Percentiles rank a stretch among this genome's conserved stretches.
phyloP scores from a whole-genome alignment of 768 basidiomycete genomes.

The Lactarius trivialis region DNA sequence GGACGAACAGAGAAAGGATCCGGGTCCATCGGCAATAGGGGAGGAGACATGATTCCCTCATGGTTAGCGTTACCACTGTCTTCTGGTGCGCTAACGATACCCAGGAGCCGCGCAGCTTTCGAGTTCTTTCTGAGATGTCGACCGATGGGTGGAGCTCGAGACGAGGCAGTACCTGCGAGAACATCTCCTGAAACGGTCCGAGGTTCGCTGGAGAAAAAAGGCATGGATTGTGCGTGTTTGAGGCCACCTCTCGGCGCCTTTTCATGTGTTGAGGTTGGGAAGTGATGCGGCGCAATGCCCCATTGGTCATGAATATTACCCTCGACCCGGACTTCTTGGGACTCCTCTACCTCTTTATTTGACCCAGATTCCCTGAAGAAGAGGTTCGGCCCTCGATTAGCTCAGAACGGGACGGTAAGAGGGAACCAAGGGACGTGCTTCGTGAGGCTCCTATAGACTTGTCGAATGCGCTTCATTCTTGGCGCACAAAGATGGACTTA shows the following conservation, averaged over 20 bases:
- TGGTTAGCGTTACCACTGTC: not conserved
- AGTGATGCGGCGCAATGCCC: slow-evolving; percentile 1
- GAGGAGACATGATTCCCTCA: slow-evolving; percentile 6
- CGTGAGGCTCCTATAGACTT: slow-evolving; percentile 1
- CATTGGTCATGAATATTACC: slow-evolving; percentile 6
- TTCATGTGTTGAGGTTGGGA: not conserved
- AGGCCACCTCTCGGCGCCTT: not conserved
- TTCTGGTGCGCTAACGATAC: not conserved
- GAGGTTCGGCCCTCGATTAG: not conserved
- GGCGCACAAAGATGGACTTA: not conserved
- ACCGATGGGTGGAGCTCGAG: not conserved
- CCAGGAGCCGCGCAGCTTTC: slow-evolving; percentile 1
- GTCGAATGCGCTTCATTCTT: slow-evolving; percentile 10
- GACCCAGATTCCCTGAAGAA: slow-evolving; percentile 3
- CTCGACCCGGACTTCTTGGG: not conserved
- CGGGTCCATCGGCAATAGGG: slow-evolving; percentile 9
- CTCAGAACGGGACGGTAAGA: not conserved
- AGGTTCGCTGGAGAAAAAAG: not conserved
- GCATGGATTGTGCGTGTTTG: slow-evolving; percentile 11
- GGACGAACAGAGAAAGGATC: slow-evolving; percentile 4
- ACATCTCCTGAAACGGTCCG: not conserved
- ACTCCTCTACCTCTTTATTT: not conserved
- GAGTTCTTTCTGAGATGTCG: slow-evolving; percentile 11
- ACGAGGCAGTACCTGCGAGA: not conserved
- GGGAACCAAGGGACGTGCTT: not conserved